Evolutionary conservation across 2,329 filamentous ascomycete genomes (phyloP).

Genomic region (Xylariaceae sp.): DNA sequence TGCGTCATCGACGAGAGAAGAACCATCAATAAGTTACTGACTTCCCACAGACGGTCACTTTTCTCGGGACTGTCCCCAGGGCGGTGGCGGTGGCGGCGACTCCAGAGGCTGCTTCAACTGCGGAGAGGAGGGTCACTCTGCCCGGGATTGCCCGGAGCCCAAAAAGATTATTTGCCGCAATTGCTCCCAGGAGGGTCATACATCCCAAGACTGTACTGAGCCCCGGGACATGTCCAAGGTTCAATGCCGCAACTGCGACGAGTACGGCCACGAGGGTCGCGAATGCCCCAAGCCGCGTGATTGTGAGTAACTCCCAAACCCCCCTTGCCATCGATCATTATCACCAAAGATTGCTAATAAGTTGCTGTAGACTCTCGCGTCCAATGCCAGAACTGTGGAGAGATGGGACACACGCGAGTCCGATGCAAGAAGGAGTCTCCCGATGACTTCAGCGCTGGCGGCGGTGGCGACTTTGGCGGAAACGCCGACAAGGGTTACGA

Average conservation of each 20-base stretch:
- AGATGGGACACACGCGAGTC: conserved; percentile 41
- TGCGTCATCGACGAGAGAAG: background rate
- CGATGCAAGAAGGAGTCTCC: conserved; percentile 34
- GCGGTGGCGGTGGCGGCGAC: conserved; percentile 46
- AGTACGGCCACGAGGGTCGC: conserved; percentile 41
- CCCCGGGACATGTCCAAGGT: conserved; percentile 36
- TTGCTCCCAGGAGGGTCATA: conserved; percentile 57
- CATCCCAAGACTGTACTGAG: conserved; percentile 55
- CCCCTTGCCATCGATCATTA: background rate
- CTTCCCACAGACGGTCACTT: conserved; percentile 51
- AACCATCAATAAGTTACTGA: conserved; percentile 11
- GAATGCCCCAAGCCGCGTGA: conserved; percentile 53
- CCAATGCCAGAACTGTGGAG: conserved; percentile 53
- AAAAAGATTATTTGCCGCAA: conserved; percentile 50
- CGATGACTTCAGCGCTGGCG: too few species aligned
- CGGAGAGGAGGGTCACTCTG: conserved; percentile 54
- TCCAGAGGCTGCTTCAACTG: conserved; percentile 56
- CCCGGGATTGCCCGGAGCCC: conserved; percentile 45
- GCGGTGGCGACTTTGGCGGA: too few species aligned
- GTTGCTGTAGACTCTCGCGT: conserved; percentile 41
- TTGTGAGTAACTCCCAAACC: conserved; percentile 33
- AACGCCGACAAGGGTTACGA: too few species aligned
- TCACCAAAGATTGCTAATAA: conserved; percentile 18
- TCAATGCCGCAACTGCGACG: conserved; percentile 49
- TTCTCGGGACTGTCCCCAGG: conserved; percentile 58